These are phyloP conservation scores for Aeschynomene evenia DNA, from an alignment of 306 rosid species.

Conservation along the genomic window DNA sequence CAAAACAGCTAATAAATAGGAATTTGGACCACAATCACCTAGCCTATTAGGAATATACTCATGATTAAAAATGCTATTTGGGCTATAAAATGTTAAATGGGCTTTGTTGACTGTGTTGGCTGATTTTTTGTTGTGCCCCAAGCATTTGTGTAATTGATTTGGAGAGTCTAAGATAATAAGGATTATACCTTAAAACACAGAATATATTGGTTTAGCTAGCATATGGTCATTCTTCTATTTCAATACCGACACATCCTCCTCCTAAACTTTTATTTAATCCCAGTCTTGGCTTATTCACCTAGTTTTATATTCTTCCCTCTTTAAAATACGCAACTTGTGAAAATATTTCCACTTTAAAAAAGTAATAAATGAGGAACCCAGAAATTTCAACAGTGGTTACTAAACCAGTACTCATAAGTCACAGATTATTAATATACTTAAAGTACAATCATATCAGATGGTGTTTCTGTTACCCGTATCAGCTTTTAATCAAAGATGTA, in stretches of 20 bases:
- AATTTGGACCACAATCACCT: no score
- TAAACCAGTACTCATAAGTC: not conserved
- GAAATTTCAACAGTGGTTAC: not conserved
- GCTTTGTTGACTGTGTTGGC: no score
- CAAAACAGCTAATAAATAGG: no score
- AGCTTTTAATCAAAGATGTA: constrained; percentile 1
- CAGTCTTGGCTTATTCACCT: not conserved
- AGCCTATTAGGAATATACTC: no score
- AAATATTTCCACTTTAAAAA: not conserved
- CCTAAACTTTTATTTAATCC: constrained; percentile 14
- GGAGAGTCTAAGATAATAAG: constrained; percentile 19
- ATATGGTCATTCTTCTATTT: not conserved
- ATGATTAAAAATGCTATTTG: no score
- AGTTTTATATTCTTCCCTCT: not conserved
- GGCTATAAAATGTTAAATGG: no score
- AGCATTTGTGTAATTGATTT: no score
- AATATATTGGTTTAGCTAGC: not conserved
- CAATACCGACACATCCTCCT: constrained; percentile 20
- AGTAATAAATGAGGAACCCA: not conserved
- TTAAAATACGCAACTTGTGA: not conserved
- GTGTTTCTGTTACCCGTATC: not conserved
- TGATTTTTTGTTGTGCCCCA: no score
- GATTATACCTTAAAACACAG: not conserved
- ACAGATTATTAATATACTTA: not conserved
- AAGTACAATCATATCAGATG: not conserved